Conservation (phyloP, 257 asterid genomes). For the Nyctanthes arbortristis region DNA sequence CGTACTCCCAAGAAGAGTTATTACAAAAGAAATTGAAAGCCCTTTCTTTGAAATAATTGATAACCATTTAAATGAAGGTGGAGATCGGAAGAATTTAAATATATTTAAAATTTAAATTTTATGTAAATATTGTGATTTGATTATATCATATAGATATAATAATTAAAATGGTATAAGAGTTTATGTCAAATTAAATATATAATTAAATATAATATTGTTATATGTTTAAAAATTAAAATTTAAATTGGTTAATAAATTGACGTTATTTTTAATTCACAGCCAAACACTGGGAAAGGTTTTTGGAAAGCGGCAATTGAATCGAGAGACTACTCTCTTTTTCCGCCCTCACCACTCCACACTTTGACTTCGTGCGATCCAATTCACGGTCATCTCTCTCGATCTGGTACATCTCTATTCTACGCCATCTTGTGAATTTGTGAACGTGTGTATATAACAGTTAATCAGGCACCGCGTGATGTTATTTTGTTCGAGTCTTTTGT, state of each 20-base stretch:
- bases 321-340: not conserved
- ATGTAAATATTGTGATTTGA: too few relatives aligned
- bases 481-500: not conserved
- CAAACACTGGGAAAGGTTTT: too few relatives aligned
- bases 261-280: too few relatives aligned
- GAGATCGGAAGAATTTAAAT: too few relatives aligned
- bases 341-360: not conserved
- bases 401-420: not conserved
- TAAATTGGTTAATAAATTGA: too few relatives aligned
- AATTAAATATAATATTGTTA: too few relatives aligned
- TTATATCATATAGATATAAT: too few relatives aligned
- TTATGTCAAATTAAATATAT: too few relatives aligned
- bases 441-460: not conserved
- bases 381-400: not conserved
- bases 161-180: too few relatives aligned
- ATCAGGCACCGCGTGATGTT: not conserved
- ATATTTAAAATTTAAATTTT: too few relatives aligned
- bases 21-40: not conserved
- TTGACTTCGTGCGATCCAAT: slow-evolving; percentile 1
- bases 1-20: not conserved
- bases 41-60: not conserved
- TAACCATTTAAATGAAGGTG: too few relatives aligned
- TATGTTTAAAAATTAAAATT: too few relatives aligned
- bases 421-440: not conserved
- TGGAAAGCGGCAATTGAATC: slow-evolving; percentile 1